These are phyloP conservation scores for Avena insularis DNA, from an alignment of 176 grass and related monocot species.

Conservation along the genomic window DNA sequence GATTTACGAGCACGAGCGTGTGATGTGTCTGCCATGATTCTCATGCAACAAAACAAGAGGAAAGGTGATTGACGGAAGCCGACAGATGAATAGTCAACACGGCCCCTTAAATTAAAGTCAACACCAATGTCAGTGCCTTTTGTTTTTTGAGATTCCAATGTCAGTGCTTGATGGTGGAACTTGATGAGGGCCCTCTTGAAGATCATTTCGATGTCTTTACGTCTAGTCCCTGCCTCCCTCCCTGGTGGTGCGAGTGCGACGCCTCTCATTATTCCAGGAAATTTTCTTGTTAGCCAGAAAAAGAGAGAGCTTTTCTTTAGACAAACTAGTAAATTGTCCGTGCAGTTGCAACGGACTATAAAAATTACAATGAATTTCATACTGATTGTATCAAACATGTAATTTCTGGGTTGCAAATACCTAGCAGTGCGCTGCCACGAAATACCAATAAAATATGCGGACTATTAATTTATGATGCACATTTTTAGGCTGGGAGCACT, in stretches of 20 bases:
- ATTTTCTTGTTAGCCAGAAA: too few species aligned
- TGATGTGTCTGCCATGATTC: constrained; percentile 12
- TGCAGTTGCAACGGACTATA: too few species aligned
- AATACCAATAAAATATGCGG: too few species aligned
- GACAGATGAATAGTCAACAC: background rate
- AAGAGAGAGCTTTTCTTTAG: too few species aligned
- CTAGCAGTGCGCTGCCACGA: too few species aligned
- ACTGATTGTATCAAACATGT: too few species aligned
- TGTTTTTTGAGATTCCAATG: background rate
- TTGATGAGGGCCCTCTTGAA: background rate
- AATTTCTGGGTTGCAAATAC: too few species aligned
- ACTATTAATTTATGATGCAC: too few species aligned
- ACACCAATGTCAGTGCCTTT: background rate
- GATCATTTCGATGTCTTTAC: background rate
- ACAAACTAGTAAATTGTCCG: too few species aligned
- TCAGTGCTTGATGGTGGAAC: constrained; percentile 1
- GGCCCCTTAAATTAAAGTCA: background rate
- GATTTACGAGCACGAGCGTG: background rate
- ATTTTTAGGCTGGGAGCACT: too few species aligned
- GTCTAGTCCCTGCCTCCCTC: background rate
- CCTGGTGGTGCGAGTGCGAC: background rate
- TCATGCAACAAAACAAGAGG: background rate
- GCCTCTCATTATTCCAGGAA: background rate
- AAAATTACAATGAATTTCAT: too few species aligned
- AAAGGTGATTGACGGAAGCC: constrained; percentile 15